phyloP scores from a whole-genome alignment of 164 flowering plant species.

The Magnolia officinalis region DNA sequence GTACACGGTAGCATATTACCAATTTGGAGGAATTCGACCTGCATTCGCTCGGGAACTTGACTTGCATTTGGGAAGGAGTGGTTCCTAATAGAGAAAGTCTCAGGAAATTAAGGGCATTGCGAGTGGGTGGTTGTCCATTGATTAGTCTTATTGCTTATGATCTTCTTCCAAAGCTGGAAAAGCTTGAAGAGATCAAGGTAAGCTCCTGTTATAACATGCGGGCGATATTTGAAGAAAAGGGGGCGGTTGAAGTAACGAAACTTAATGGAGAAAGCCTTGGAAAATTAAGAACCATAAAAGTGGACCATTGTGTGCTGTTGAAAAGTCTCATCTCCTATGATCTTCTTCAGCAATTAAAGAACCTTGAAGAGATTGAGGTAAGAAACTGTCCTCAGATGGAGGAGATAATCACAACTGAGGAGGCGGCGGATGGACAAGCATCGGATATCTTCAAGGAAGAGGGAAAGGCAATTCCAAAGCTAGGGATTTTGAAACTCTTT shows the following conservation, averaged over 20 bases:
- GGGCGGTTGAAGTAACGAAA: too few species aligned
- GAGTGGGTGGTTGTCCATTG: background rate
- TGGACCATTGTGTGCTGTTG: background rate
- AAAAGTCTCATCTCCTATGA: background rate
- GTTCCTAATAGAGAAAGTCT: background rate
- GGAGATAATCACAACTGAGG: background rate
- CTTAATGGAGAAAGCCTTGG: background rate
- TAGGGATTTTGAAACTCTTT: background rate
- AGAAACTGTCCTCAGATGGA: background rate
- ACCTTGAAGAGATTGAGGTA: background rate
- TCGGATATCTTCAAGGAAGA: too few species aligned
- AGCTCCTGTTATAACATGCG: too few species aligned
- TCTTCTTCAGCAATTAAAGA: background rate
- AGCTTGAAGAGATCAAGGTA: background rate
- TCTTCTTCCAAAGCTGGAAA: background rate
- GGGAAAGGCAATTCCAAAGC: background rate
- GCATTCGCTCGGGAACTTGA: background rate
- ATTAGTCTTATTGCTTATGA: background rate
- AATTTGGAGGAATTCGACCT: background rate
- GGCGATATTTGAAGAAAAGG: too few species aligned
- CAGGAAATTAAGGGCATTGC: background rate
- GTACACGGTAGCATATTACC: background rate
- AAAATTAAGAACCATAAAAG: background rate
- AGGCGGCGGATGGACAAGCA: background rate
- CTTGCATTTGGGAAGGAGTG: background rate